These are phyloP conservation scores for Skeletonema grethae DNA, from an alignment of 108 stramenopile genomes.

Conservation along the genomic window DNA sequence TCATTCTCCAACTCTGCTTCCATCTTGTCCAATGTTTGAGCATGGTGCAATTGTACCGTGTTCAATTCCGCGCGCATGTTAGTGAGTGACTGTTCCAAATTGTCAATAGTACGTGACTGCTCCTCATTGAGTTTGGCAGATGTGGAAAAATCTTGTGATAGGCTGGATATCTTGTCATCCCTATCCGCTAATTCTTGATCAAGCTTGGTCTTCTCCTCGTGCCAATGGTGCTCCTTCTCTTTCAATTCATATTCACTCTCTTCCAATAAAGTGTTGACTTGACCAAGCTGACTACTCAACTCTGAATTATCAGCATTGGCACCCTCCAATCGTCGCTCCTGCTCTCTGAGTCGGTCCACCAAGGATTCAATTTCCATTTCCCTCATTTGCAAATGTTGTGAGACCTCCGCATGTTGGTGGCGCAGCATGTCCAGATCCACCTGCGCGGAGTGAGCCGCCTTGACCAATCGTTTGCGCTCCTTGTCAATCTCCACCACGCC, in stretches of 20 bases:
- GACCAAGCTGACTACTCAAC: background rate
- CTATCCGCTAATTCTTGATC: background rate
- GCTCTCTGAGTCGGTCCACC: conserved; percentile 6
- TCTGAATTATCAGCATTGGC: background rate
- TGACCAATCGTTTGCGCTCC: conserved; percentile 18
- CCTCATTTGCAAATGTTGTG: conserved; percentile 28
- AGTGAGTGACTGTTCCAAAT: background rate
- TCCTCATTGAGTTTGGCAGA: background rate
- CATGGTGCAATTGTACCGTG: background rate
- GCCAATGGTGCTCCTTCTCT: background rate
- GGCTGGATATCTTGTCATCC: background rate
- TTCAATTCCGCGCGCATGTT: conserved; percentile 1
- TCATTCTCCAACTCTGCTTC: conserved; percentile 8
- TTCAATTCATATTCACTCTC: conserved; percentile 1
- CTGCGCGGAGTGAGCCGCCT: conserved; percentile 8
- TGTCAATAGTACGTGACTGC: background rate
- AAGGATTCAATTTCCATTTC: conserved; percentile 18
- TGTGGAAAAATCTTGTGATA: background rate
- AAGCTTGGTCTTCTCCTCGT: background rate
- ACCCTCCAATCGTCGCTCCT: conserved; percentile 18
- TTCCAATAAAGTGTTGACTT: background rate
- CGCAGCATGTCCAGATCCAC: background rate
- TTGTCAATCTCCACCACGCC: conserved; percentile 36
- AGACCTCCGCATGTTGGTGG: background rate
- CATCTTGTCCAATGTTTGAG: conserved; percentile 5